Evolutionary conservation across 2,329 filamentous ascomycete genomes (phyloP).

Genomic region (Verticillium isaacii): DNA sequence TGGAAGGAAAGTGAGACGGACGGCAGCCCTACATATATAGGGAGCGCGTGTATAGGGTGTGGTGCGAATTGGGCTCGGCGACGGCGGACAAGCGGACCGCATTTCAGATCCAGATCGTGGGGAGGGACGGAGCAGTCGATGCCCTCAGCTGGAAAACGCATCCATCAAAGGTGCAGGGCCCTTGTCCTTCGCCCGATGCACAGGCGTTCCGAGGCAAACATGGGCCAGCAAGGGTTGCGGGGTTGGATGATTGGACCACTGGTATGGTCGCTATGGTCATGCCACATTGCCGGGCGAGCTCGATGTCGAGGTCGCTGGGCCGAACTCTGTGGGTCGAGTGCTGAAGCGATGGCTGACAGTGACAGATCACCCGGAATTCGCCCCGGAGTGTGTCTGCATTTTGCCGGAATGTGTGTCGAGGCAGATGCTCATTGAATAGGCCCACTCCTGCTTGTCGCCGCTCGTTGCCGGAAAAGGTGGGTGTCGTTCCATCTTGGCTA

Average conservation of each 20-base stretch:
- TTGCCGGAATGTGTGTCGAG: background rate
- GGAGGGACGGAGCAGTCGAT: background rate
- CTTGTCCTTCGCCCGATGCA: background rate
- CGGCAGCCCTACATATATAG: slow-evolving; percentile 1
- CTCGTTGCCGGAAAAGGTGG: background rate
- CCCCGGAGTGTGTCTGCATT: background rate
- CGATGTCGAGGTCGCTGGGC: background rate
- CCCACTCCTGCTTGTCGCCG: background rate
- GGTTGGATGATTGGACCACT: background rate
- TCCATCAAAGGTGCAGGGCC: background rate
- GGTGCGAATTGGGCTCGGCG: background rate
- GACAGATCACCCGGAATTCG: background rate
- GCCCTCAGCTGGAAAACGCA: background rate
- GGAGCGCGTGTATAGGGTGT: background rate
- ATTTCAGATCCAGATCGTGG: slow-evolving; percentile 1
- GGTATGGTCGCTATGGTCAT: no score
- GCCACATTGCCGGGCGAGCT: background rate
- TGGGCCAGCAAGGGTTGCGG: background rate
- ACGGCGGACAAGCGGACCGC: slow-evolving; percentile 2
- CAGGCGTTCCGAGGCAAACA: background rate
- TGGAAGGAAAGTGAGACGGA: background rate
- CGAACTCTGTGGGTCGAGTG: background rate
- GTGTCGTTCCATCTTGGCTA: background rate
- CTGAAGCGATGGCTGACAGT: background rate
- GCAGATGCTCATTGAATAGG: background rate